Evolutionary conservation across 148 eudicot species (phyloP).

Genomic region (Nyssa sinensis): DNA sequence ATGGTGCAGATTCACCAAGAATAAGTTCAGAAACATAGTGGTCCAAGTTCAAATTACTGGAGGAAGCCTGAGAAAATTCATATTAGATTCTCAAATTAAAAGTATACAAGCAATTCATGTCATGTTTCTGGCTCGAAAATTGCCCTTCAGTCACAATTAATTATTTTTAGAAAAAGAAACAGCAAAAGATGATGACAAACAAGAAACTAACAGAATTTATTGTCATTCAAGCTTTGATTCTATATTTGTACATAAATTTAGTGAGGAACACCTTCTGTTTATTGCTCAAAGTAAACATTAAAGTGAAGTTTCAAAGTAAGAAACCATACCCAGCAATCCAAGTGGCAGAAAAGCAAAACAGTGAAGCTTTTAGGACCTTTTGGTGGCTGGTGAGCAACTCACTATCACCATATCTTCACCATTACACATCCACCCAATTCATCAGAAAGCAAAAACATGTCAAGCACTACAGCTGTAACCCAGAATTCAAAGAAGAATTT

Average conservation of each 20-base stretch:
- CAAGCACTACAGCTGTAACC: too few species aligned
- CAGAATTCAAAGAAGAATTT: too few species aligned
- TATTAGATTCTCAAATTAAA: background rate
- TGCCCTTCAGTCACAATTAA: background rate
- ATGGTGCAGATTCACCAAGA: too few species aligned
- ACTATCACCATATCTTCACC: too few species aligned
- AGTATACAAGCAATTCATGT: background rate
- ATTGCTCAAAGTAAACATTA: background rate
- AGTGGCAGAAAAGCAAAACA: background rate
- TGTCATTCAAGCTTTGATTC: too few species aligned
- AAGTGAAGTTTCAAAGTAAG: background rate
- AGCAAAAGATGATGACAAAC: background rate
- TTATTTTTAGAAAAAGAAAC: background rate
- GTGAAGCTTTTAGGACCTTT: background rate
- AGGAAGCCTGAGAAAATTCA: background rate
- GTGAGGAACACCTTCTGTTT: background rate
- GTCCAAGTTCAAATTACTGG: too few species aligned
- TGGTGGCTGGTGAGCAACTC: background rate
- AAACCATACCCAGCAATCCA: background rate
- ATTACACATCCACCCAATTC: too few species aligned
- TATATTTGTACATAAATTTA: background rate
- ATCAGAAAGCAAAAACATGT: too few species aligned
- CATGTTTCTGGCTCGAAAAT: background rate
- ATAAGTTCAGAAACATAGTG: too few species aligned
- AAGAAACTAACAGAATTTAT: too few species aligned